These are phyloP conservation scores for Macrocystidia cucumis DNA, from an alignment of 1,284 basidiomycete species.

Conservation along the genomic window DNA sequence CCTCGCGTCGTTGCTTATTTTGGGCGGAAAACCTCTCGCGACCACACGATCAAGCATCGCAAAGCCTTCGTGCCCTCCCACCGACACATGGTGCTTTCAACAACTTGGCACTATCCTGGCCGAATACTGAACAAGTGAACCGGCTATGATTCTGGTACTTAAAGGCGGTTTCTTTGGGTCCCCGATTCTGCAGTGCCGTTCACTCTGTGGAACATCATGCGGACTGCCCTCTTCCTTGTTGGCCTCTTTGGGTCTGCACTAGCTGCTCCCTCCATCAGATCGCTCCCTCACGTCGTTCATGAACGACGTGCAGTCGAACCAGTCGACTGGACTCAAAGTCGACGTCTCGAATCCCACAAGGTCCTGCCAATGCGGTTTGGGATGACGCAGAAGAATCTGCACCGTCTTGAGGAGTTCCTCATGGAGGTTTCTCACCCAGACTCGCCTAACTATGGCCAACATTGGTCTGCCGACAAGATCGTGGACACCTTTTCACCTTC, in stretches of 20 bases:
- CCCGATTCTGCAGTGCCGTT: too few relatives aligned
- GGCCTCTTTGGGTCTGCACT: constrained; percentile 10
- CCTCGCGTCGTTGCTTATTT: too few relatives aligned
- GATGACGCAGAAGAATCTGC: constrained; percentile 36
- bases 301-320: constrained; percentile 30
- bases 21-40: too few relatives aligned
- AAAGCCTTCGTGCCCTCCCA: too few relatives aligned
- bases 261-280: constrained; percentile 14
- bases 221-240: constrained; percentile 2
- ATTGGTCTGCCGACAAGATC: constrained; percentile 21
- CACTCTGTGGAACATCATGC: too few relatives aligned
- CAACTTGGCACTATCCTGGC: too few relatives aligned
- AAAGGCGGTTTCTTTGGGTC: too few relatives aligned
- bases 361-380: constrained; percentile 37
- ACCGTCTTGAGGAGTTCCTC: constrained; percentile 32
- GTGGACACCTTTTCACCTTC: constrained; percentile 24
- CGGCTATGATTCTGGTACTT: too few relatives aligned
- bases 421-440: constrained; percentile 39
- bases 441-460: constrained; percentile 24
- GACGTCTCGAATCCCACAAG: constrained; percentile 22
- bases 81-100: too few relatives aligned
- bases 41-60: too few relatives aligned
- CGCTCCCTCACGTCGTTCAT: constrained; percentile 28
- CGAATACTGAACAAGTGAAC: too few relatives aligned
- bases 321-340: constrained; percentile 22